Percentiles rank a stretch among this genome's conserved stretches.
phyloP scores from a whole-genome alignment of 2,329 filamentous ascomycete genomes.

The Verticillium nonalfalfae region DNA sequence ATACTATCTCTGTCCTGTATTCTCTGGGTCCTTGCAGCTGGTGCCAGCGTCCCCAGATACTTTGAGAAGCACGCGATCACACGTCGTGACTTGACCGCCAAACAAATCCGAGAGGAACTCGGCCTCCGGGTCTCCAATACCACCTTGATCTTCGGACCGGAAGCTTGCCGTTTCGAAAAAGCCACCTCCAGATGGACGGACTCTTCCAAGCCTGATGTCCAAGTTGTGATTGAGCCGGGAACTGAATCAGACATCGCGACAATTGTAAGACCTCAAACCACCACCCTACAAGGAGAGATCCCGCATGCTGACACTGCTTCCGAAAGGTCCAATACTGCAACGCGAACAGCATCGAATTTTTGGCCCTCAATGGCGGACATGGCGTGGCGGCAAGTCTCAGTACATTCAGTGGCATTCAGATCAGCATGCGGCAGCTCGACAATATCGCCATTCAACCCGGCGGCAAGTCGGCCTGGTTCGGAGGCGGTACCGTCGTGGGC shows the following conservation, averaged over 20 bases:
- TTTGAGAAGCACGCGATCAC: background rate
- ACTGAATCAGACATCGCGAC: background rate
- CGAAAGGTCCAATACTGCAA: background rate
- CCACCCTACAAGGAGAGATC: background rate
- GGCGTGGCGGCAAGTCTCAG: slow-evolving; percentile 2
- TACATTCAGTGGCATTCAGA: background rate
- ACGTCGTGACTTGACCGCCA: background rate
- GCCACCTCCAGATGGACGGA: background rate
- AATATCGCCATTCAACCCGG: too few species aligned
- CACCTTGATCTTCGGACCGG: background rate
- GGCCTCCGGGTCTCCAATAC: background rate
- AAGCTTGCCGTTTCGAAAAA: background rate
- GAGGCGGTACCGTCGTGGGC: too few species aligned
- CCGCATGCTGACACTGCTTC: background rate
- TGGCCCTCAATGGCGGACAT: too few species aligned
- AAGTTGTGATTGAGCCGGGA: background rate
- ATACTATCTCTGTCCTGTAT: background rate
- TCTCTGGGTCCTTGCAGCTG: background rate
- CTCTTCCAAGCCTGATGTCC: background rate
- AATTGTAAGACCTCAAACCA: background rate
- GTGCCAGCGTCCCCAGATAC: background rate
- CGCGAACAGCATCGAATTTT: too few species aligned
- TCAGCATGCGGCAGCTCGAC: too few species aligned
- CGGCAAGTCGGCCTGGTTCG: too few species aligned
- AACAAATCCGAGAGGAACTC: background rate